These are phyloP conservation scores for Colletotrichum sp. DNA, from an alignment of 2,329 filamentous ascomycete species.

Conservation along the genomic window DNA sequence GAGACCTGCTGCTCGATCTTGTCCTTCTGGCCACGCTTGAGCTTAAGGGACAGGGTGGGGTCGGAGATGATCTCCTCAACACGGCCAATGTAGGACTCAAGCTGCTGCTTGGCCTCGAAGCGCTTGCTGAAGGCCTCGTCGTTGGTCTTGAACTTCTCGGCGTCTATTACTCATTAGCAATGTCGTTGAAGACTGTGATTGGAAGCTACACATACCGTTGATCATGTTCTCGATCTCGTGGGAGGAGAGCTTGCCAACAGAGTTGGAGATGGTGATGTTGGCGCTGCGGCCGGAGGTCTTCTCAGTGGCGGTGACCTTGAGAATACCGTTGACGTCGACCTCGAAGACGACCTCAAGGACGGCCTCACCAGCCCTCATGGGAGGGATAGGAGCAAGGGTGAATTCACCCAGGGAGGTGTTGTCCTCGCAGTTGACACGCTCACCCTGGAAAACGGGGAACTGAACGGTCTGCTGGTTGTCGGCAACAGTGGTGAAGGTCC, in stretches of 20 bases:
- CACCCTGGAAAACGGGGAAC: constrained; percentile 95
- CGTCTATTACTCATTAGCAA: constrained; percentile 57
- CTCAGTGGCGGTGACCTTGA: constrained; percentile 99
- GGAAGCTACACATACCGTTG: constrained; percentile 59
- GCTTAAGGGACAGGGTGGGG: constrained; percentile 92
- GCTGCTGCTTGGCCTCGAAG: constrained; percentile 98
- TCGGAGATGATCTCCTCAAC: constrained; percentile 99
- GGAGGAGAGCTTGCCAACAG: constrained; percentile 95
- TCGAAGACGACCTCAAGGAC: constrained; percentile 98
- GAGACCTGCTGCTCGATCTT: constrained; percentile 98
- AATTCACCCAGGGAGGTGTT: constrained; percentile 99
- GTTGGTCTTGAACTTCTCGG: constrained; percentile 97
- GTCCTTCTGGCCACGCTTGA: constrained; percentile 99
- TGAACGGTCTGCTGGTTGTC: constrained; percentile 81
- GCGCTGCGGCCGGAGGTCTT: constrained; percentile 97
- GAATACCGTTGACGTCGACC: constrained; percentile 99
- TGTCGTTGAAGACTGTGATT: constrained; percentile 10
- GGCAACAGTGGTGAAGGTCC: constrained; percentile 85
- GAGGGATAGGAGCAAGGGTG: constrained; percentile 85
- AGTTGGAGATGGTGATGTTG: constrained; percentile 99
- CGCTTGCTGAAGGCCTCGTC: constrained; percentile 99
- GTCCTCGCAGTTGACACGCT: constrained; percentile 97
- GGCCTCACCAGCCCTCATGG: constrained; percentile 93
- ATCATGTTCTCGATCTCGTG: constrained; percentile 98
- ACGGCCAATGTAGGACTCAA: constrained; percentile 98